A percentile compares a stretch with the other conserved stretches of the same genome.
Evolutionary conservation across 176 grass and related monocot genomes (phyloP).

Genomic region (Oryza glaberrima): DNA sequence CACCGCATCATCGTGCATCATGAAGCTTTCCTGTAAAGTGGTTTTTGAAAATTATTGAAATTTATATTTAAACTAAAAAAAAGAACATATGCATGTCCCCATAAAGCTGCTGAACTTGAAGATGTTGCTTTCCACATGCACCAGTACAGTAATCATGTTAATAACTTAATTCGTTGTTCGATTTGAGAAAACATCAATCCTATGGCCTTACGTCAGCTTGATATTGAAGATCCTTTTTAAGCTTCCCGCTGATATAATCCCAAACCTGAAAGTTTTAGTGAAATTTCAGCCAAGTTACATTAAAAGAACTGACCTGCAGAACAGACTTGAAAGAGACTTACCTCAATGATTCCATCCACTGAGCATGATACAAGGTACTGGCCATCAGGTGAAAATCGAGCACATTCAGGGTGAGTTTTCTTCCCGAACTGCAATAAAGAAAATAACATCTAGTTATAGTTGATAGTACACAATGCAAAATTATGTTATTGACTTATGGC

Average conservation of each 20-base stretch:
- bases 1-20: slow-evolving; percentile 98
- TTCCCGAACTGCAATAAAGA: slow-evolving; percentile 84
- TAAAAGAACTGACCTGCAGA: slow-evolving; percentile 24
- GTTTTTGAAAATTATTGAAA: slow-evolving; percentile 41
- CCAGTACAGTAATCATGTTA: slow-evolving; percentile 7
- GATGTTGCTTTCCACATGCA: background rate
- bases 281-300: slow-evolving; percentile 29
- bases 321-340: slow-evolving; percentile 49
- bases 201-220: slow-evolving; percentile 85
- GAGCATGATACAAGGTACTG: slow-evolving; percentile 98
- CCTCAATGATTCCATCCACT: slow-evolving; percentile 95
- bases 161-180: slow-evolving; percentile 11
- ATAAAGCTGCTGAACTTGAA: slow-evolving; percentile 26
- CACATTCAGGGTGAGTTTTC: slow-evolving; percentile 98
- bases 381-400: slow-evolving; percentile 96
- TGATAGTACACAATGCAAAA: background rate
- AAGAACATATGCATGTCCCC: background rate
- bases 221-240: slow-evolving; percentile 99
- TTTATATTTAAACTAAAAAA: slow-evolving; percentile 2
- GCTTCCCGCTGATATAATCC: slow-evolving; percentile 97
- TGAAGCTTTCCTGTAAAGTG: slow-evolving; percentile 86
- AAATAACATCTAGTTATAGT: slow-evolving; percentile 29
- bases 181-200: slow-evolving; percentile 12
- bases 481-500: background rate
- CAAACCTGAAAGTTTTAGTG: slow-evolving; percentile 69